These are phyloP conservation scores for Ceriops tagal DNA, from an alignment of 345 rosid genomes.

Conservation along the genomic window DNA sequence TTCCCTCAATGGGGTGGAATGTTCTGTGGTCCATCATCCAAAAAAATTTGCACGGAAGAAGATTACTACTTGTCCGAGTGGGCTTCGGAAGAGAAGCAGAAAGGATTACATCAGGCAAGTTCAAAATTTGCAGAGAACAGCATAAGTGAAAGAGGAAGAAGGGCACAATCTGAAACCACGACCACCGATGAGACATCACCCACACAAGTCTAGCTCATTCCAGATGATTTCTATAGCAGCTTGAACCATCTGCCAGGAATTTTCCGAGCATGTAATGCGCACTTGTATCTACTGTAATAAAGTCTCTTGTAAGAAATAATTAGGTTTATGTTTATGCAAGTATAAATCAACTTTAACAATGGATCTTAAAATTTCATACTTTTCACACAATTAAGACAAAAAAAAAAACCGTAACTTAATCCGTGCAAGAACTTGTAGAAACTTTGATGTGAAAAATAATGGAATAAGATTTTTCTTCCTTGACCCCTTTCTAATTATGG, in stretches of 20 bases:
- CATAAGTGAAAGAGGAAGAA: conserved; percentile 56
- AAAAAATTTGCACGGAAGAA: conserved; percentile 50
- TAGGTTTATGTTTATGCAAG: no score
- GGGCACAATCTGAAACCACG: conserved; percentile 10
- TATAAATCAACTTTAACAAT: no score
- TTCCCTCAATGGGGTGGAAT: conserved; percentile 99
- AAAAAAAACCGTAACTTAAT: no score
- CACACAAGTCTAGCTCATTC: conserved; percentile 20
- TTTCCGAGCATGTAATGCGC: background rate
- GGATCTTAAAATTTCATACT: no score
- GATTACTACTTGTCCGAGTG: conserved; percentile 78
- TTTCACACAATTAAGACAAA: no score
- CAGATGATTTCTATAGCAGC: background rate
- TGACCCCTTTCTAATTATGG: no score
- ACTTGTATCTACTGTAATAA: background rate
- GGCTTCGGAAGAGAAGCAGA: conserved; percentile 47
- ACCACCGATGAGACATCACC: conserved; percentile 13
- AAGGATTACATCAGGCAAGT: conserved; percentile 52
- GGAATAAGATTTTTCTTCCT: no score
- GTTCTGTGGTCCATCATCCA: conserved; percentile 65
- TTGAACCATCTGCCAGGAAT: background rate
- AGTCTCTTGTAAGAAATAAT: no score
- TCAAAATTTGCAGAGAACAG: conserved; percentile 72
- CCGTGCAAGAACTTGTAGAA: no score
- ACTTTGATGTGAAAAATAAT: no score